A percentile compares a stretch with the other conserved stretches of the same genome.
Conservation (phyloP, 371 early-diverging fungal genomes). For the Mortierella sp. region DNA sequence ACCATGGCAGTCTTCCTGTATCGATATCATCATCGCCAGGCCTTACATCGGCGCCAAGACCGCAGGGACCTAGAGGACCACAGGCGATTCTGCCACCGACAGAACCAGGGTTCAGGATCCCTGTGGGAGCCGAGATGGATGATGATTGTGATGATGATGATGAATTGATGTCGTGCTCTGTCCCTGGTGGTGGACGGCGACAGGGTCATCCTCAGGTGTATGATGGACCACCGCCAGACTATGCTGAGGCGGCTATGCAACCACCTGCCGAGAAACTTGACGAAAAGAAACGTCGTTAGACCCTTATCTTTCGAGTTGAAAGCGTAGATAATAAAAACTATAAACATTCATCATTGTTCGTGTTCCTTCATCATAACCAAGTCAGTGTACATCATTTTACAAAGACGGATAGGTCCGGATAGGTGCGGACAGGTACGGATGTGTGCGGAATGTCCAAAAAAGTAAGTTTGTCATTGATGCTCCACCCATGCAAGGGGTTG, state of each 20-base stretch:
- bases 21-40: background rate
- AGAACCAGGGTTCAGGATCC: conserved; percentile 34
- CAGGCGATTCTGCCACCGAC: conserved; percentile 37
- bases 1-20: background rate
- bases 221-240: conserved; percentile 54
- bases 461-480: too few relatives aligned
- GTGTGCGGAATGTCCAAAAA: too few relatives aligned
- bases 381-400: too few relatives aligned
- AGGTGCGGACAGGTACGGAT: too few relatives aligned
- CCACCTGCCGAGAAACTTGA: conserved; percentile 44
- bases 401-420: too few relatives aligned
- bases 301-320: background rate
- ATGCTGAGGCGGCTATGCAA: conserved; percentile 44
- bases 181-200: background rate
- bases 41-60: conserved; percentile 3
- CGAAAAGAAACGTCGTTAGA: conserved; percentile 26
- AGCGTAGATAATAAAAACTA: background rate
- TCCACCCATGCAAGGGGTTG: too few relatives aligned
- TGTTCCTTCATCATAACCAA: too few relatives aligned
- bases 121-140: conserved; percentile 8
- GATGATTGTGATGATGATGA: background rate
- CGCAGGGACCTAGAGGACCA: conserved; percentile 21
- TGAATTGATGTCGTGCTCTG: background rate
- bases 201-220: conserved; percentile 12
- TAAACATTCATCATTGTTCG: too few relatives aligned